Percentiles rank a stretch among this genome's conserved stretches.
Evolutionary conservation across 768 basidiomycete species (phyloP).

Genomic region (Suillus ampliporus): DNA sequence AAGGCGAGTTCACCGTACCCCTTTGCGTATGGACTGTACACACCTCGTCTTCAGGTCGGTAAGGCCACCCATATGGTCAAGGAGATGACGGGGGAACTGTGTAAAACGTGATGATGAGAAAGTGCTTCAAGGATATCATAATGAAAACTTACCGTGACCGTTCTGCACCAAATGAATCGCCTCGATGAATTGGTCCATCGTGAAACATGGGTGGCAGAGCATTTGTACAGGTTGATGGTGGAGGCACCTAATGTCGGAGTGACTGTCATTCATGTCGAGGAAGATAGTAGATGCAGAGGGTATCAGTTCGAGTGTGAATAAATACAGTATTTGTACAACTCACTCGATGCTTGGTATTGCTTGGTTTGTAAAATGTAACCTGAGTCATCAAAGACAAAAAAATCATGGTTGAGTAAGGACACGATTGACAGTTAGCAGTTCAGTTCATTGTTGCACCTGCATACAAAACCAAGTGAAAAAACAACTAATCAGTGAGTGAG

Average conservation of each 20-base stretch:
- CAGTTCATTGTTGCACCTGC: not conserved
- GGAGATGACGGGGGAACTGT: not conserved
- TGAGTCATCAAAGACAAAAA: too few relatives aligned
- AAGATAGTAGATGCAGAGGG: too few relatives aligned
- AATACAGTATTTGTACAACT: not conserved
- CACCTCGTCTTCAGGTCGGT: not conserved
- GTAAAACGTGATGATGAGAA: accelerated
- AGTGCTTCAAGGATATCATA: not conserved
- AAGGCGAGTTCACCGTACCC: not conserved
- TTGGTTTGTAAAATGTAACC: too few relatives aligned
- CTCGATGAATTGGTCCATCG: not conserved
- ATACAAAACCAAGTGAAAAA: too few relatives aligned
- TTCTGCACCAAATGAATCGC: not conserved
- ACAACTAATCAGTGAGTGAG: too few relatives aligned
- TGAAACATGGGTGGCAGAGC: not conserved
- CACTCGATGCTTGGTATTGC: too few relatives aligned
- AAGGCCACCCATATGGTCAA: not conserved
- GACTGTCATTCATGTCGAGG: too few relatives aligned
- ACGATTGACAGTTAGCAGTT: too few relatives aligned
- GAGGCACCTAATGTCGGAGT: too few relatives aligned
- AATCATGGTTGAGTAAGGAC: too few relatives aligned
- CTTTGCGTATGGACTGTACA: not conserved
- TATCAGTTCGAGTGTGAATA: too few relatives aligned
- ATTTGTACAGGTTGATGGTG: too few relatives aligned
- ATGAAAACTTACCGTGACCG: not conserved